Conservation (phyloP, 179 eudicot genomes). For the Silene vulgaris region DNA sequence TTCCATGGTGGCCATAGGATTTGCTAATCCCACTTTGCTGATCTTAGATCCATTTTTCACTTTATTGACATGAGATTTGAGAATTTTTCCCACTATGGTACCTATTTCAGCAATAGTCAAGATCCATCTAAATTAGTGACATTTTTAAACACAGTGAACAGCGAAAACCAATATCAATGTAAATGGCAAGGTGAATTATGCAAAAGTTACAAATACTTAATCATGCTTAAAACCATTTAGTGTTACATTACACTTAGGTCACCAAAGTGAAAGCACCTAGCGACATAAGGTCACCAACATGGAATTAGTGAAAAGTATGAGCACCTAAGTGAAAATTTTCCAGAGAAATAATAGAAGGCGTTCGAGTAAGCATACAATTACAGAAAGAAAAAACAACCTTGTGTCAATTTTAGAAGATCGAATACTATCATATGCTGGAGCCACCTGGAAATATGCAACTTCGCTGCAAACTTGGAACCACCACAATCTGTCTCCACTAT, state of each 20-base stretch:
- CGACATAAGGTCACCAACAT: neutral
- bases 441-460: slow-evolving; percentile 99
- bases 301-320: neutral
- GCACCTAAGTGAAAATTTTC: neutral
- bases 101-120: neutral
- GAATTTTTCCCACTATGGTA: neutral
- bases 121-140: neutral
- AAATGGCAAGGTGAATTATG: neutral
- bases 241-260: too few species aligned
- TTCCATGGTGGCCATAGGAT: neutral
- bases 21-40: neutral
- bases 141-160: neutral
- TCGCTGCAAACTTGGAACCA: slow-evolving; percentile 99
- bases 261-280: too few species aligned
- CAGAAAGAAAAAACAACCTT: slow-evolving; percentile 36
- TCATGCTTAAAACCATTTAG: too few species aligned
- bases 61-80: neutral
- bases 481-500: slow-evolving; percentile 67
- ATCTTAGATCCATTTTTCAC: neutral
- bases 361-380: slow-evolving; percentile 3
- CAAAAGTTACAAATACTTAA: too few species aligned
- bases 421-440: slow-evolving; percentile 80
- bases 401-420: slow-evolving; percentile 81
- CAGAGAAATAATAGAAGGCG: neutral
- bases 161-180: neutral